Evolutionary conservation across 352 stramenopile species (phyloP).

Genomic region (Globisporangium viniferum): DNA sequence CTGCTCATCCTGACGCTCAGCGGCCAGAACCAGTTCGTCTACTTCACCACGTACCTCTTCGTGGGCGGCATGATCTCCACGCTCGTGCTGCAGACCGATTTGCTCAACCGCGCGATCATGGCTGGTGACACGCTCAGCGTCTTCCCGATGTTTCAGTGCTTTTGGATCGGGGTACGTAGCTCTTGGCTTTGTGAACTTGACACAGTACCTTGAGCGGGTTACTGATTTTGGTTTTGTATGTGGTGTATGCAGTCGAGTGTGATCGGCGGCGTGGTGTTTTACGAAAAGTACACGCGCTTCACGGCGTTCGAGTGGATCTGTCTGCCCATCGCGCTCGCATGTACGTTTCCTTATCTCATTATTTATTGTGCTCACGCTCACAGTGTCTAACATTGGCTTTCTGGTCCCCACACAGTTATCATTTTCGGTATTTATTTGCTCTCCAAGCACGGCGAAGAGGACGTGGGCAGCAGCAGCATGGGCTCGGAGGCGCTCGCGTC

Average conservation of each 20-base stretch:
- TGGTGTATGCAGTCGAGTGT: conserved; percentile 59
- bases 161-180: conserved; percentile 78
- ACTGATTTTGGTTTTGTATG: conserved; percentile 16
- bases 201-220: background rate
- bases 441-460: conserved; percentile 67
- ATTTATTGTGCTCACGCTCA: background rate
- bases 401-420: conserved; percentile 47
- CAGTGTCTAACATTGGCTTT: background rate
- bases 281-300: conserved; percentile 81
- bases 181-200: background rate
- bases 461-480: conserved; percentile 25
- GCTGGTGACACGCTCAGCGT: conserved; percentile 78
- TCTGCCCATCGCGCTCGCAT: conserved; percentile 66
- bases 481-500: conserved; percentile 21
- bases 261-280: conserved; percentile 81
- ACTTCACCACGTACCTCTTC: conserved; percentile 84
- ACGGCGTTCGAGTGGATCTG: conserved; percentile 80
- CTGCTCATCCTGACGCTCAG: conserved; percentile 74
- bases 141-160: conserved; percentile 88
- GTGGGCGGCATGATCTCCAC: conserved; percentile 79
- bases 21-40: conserved; percentile 83
- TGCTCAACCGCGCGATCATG: conserved; percentile 86
- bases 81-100: conserved; percentile 78
- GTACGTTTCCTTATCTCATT: conserved; percentile 32
- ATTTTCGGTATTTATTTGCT: conserved; percentile 83